These are phyloP conservation scores for Kodamaea fukazawae DNA, from an alignment of 805 yeast genomes.

Conservation along the genomic window DNA sequence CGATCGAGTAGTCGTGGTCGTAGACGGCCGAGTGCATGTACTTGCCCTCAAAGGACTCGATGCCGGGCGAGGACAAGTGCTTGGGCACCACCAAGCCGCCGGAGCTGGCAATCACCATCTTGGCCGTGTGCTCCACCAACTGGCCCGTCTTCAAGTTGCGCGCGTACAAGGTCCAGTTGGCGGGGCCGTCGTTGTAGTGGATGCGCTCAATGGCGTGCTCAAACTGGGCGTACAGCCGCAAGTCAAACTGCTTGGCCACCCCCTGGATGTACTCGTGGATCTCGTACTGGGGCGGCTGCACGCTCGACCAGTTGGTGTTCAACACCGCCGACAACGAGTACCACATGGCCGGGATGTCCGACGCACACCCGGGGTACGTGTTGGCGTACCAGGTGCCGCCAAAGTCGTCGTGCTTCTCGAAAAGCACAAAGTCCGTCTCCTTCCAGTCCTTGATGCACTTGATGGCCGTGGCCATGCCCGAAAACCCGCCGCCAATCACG, in stretches of 20 bases:
- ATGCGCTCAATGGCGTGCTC: slow-evolving; percentile 20
- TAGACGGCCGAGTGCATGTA: slow-evolving; percentile 43
- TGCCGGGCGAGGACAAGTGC: slow-evolving; percentile 28
- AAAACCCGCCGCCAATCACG: slow-evolving; percentile 42
- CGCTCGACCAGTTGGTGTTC: slow-evolving; percentile 34
- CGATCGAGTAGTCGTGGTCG: slow-evolving; percentile 32
- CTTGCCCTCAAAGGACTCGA: slow-evolving; percentile 34
- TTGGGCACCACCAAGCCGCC: slow-evolving; percentile 41
- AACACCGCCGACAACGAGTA: slow-evolving; percentile 34
- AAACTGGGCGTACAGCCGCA: slow-evolving; percentile 22
- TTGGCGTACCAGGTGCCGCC: slow-evolving; percentile 48
- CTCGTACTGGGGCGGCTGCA: slow-evolving; percentile 43
- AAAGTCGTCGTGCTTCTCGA: slow-evolving; percentile 38
- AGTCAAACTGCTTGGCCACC: slow-evolving; percentile 28
- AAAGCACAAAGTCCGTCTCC: slow-evolving; percentile 30
- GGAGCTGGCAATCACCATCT: slow-evolving; percentile 24
- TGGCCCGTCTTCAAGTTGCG: slow-evolving; percentile 30
- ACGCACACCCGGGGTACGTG: slow-evolving; percentile 45
- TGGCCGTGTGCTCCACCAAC: slow-evolving; percentile 26
- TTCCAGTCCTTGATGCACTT: slow-evolving; percentile 24
- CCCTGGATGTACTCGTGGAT: slow-evolving; percentile 38
- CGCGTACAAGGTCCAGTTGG: slow-evolving; percentile 29
- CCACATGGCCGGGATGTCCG: slow-evolving; percentile 44
- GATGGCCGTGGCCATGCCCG: slow-evolving; percentile 34
- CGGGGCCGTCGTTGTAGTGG: slow-evolving; percentile 23